Evolutionary conservation across 768 basidiomycete genomes (phyloP).

Genomic region (Termitomyces sp.): DNA sequence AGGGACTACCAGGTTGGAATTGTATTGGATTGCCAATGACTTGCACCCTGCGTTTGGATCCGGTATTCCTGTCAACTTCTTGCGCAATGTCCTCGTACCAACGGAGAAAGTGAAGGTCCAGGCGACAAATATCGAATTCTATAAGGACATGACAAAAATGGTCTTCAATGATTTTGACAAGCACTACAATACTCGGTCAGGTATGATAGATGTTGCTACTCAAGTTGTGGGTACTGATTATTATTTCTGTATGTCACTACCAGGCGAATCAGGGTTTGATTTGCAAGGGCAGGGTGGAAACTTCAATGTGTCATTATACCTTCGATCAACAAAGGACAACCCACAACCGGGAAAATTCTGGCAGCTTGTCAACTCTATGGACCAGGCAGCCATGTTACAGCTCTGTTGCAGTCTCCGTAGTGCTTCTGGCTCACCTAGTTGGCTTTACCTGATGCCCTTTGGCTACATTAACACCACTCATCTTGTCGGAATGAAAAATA

Average conservation of each 20-base stretch:
- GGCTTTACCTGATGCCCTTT: not conserved
- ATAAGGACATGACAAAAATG: not conserved
- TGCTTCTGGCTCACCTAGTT: not conserved
- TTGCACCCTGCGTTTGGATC: not conserved
- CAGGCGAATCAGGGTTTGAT: not conserved
- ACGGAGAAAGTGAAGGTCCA: no score
- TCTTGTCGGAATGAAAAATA: no score
- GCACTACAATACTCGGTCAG: not conserved
- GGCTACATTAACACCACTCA: no score
- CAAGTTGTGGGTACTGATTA: no score
- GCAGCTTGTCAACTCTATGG: no score
- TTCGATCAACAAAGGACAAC: no score
- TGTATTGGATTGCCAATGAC: constrained; percentile 1
- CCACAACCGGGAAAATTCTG: no score
- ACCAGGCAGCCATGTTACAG: no score
- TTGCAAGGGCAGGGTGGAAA: not conserved
- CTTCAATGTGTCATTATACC: no score
- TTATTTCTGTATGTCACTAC: no score
- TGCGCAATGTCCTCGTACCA: not conserved
- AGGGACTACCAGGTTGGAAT: no score
- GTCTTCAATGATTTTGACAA: not conserved
- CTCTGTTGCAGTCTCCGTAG: not conserved
- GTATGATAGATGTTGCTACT: not conserved
- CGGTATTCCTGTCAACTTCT: not conserved
- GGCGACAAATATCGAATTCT: no score